A percentile compares a stretch with the other conserved stretches of the same genome.
Evolutionary conservation across 2,329 filamentous ascomycete genomes (phyloP).

Genomic region (Fusarium nygamai): DNA sequence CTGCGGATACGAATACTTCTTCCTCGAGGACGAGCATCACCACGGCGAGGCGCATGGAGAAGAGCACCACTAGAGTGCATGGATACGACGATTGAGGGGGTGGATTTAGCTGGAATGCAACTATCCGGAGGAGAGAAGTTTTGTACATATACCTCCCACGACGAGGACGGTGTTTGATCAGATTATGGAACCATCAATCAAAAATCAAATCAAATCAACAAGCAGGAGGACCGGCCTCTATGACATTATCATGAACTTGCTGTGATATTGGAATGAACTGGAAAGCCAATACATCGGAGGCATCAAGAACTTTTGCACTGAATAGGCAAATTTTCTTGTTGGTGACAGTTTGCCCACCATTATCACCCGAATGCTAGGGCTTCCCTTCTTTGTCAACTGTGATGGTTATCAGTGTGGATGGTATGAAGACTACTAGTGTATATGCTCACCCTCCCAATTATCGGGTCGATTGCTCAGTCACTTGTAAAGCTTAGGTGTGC

Average conservation of each 20-base stretch:
- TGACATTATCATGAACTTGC: background rate
- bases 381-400: background rate
- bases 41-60: constrained; percentile 64
- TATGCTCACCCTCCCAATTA: background rate
- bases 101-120: constrained; percentile 18
- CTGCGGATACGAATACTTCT: constrained; percentile 88
- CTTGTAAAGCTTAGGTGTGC: background rate
- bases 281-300: background rate
- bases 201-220: constrained; percentile 13
- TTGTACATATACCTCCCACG: constrained; percentile 42
- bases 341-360: background rate
- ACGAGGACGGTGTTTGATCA: constrained; percentile 29
- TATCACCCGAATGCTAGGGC: background rate
- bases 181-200: constrained; percentile 34
- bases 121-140: constrained; percentile 13
- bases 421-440: background rate
- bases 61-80: constrained; percentile 62
- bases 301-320: background rate
- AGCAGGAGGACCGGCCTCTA: background rate
- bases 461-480: background rate
- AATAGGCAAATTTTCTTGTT: background rate
- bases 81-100: constrained; percentile 21
- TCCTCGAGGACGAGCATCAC: constrained; percentile 78
- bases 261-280: background rate
- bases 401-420: background rate